Evolutionary conservation across 352 stramenopile species (phyloP).

Genomic region (Globisporangium barbulae): DNA sequence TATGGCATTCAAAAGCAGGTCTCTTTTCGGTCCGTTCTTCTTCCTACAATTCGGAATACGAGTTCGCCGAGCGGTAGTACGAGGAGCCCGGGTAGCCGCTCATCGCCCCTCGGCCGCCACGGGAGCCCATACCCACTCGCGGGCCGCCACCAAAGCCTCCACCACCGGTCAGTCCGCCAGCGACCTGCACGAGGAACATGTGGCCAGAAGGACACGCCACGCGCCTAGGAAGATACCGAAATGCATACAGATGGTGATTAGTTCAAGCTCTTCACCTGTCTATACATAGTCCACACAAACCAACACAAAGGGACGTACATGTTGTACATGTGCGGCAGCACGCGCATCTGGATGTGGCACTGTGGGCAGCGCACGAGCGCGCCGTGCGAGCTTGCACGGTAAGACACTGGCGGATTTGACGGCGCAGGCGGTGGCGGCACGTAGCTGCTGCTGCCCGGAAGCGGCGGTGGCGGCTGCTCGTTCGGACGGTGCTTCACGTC

Average conservation of each 20-base stretch:
- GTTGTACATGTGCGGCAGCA: conserved; percentile 88
- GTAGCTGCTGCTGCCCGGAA: background rate
- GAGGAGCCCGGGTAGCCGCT: conserved; percentile 48
- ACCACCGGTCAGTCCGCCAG: conserved; percentile 29
- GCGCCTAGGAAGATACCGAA: conserved; percentile 31
- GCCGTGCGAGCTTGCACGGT: conserved; percentile 77
- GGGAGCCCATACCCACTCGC: conserved; percentile 20
- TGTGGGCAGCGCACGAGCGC: conserved; percentile 80
- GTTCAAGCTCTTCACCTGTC: background rate
- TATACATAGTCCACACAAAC: background rate
- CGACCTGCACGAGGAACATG: conserved; percentile 86
- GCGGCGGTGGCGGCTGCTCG: conserved; percentile 22
- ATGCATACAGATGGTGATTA: conserved; percentile 11
- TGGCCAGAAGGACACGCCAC: conserved; percentile 80
- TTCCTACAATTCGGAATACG: conserved; percentile 50
- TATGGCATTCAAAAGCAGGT: conserved; percentile 4
- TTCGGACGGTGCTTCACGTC: conserved; percentile 65
- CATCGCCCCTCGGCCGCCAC: conserved; percentile 32
- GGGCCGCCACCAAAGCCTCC: conserved; percentile 17
- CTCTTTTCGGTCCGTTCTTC: background rate
- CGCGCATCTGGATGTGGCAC: conserved; percentile 86
- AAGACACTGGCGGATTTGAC: conserved; percentile 41
- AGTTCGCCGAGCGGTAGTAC: conserved; percentile 47
- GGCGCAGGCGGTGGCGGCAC: conserved; percentile 4
- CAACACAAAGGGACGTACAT: conserved; percentile 46